Conservation (phyloP, 2,329 filamentous ascomycete genomes). For the Chrysosporium queenslandicum region DNA sequence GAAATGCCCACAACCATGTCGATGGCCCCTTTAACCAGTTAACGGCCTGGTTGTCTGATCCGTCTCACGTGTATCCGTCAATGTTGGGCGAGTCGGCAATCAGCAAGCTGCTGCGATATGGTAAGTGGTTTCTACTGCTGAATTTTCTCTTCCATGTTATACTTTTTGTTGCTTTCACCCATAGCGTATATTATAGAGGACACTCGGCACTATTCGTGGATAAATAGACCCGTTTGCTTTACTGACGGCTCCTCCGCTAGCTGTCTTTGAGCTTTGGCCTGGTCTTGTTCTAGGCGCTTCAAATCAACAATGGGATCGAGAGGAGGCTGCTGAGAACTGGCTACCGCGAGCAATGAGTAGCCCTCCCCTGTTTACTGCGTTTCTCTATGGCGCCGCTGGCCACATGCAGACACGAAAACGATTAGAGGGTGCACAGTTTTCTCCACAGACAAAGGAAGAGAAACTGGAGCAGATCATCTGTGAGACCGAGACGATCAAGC, state of each 20-base stretch:
- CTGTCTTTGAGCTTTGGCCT: slow-evolving; percentile 18
- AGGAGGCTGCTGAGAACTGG: slow-evolving; percentile 16
- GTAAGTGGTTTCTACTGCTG: slow-evolving; percentile 8
- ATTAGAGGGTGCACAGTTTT: slow-evolving; percentile 12
- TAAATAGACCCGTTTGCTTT: not conserved
- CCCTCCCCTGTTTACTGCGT: slow-evolving; percentile 17
- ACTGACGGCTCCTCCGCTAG: slow-evolving; percentile 3
- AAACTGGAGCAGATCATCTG: slow-evolving; percentile 18
- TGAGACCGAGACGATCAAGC: slow-evolving; percentile 22
- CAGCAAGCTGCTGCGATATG: slow-evolving; percentile 19
- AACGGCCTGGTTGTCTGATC: slow-evolving; percentile 14
- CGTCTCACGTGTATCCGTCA: slow-evolving; percentile 14
- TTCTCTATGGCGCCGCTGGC: slow-evolving; percentile 18
- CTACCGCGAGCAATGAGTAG: slow-evolving; percentile 16
- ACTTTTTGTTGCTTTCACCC: too few relatives aligned
- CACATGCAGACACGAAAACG: slow-evolving; percentile 18
- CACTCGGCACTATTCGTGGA: not conserved
- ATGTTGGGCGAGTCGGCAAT: slow-evolving; percentile 16
- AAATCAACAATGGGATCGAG: slow-evolving; percentile 15
- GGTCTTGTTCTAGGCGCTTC: slow-evolving; percentile 16
- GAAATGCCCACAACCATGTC: not conserved
- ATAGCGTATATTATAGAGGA: too few relatives aligned
- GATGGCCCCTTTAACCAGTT: slow-evolving; percentile 16
- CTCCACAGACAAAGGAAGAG: slow-evolving; percentile 17
- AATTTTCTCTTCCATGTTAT: not conserved